Evolutionary conservation across 2,329 filamentous ascomycete genomes (phyloP).

Genomic region (Penicillium crustosum): DNA sequence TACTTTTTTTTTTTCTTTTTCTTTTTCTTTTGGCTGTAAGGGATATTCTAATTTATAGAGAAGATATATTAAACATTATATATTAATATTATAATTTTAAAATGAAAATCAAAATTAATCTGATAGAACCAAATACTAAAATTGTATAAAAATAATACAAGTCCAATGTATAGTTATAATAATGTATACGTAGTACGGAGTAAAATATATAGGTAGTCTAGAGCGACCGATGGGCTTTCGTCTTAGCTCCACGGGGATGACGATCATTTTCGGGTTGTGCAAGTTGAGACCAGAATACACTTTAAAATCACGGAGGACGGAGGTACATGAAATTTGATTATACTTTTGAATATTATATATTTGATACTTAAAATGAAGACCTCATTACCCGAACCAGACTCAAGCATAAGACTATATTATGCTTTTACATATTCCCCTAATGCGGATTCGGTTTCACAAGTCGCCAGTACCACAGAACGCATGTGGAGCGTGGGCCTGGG

Average conservation of each 20-base stretch:
- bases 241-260: slow-evolving; percentile 13
- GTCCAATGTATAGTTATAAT: neutral
- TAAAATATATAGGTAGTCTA: slow-evolving; percentile 5
- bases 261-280: slow-evolving; percentile 20
- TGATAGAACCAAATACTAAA: neutral
- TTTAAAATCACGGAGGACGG: neutral
- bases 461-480: neutral
- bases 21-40: neutral
- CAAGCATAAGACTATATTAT: neutral
- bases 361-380: neutral
- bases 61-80: no score
- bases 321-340: neutral
- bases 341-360: neutral
- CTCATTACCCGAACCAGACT: slow-evolving; percentile 13
- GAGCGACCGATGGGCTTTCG: slow-evolving; percentile 12
- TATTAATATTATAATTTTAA: neutral
- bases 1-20: neutral
- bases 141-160: neutral
- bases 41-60: neutral
- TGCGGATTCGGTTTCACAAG: slow-evolving; percentile 3
- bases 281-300: neutral
- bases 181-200: neutral
- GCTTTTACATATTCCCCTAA: neutral
- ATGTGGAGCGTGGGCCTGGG: neutral
- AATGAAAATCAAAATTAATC: neutral